Conservation (phyloP, 176 grass and related monocot genomes). For the Zoysia pacifica region DNA sequence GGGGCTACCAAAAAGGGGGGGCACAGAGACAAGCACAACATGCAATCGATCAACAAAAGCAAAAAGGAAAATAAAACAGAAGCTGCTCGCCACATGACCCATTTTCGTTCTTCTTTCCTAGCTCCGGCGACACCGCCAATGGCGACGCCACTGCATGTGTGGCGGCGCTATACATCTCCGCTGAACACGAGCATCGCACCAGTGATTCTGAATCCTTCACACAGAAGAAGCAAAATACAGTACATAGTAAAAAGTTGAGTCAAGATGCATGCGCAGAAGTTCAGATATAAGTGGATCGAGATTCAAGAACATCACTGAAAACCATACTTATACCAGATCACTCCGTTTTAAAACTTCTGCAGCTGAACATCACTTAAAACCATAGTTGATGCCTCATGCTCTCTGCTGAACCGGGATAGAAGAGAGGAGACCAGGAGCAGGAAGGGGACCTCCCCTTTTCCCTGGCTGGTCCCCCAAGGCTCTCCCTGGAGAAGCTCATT, state of each 20-base stretch:
- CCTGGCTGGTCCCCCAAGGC: constrained; percentile 31
- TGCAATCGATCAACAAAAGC: neutral
- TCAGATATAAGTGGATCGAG: neutral
- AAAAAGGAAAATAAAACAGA: constrained; percentile 32
- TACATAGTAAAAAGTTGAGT: neutral
- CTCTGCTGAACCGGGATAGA: constrained; percentile 21
- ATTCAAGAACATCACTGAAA: neutral
- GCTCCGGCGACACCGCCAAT: constrained; percentile 1
- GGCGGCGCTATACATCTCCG: too few species aligned
- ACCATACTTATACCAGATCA: neutral
- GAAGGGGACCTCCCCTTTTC: constrained; percentile 19
- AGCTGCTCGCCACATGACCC: constrained; percentile 69
- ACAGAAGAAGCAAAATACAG: neutral
- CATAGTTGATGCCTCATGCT: neutral
- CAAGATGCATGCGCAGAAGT: neutral
- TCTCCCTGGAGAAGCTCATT: neutral
- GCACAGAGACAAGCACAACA: neutral
- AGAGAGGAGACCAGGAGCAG: constrained; percentile 36
- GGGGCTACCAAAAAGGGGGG: neutral
- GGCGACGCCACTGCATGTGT: neutral
- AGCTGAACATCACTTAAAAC: too few species aligned
- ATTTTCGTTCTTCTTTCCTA: constrained; percentile 34
- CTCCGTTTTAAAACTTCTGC: neutral
- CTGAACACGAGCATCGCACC: neutral
- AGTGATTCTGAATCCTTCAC: constrained; percentile 1